Evolutionary conservation across 179 eudicot species (phyloP), one percentile per base, ranked within the genome.

Genomic region (Carnegiea gigantea): DNA sequence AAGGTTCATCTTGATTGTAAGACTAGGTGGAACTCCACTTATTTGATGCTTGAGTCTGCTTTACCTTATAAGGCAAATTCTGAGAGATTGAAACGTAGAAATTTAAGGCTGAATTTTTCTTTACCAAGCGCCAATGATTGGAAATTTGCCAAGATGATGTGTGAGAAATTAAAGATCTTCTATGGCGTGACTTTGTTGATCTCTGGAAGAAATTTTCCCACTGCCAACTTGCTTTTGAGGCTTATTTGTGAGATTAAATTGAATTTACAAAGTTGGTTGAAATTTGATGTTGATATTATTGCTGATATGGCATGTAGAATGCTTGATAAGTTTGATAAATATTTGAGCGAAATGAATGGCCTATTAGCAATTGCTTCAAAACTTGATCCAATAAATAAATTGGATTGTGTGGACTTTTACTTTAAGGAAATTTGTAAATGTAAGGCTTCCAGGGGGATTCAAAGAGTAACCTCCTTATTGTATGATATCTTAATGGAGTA

Each of bases 31-130:
- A n/a, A n/a, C n/a, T 36, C 70, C 17, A 13, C 46, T 49, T 83
- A 57, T 75, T n/a, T n/a, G n/a, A n/a, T n/a, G n/a, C n/a, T n/a
- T n/a, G n/a, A n/a, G n/a, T n/a, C n/a, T n/a, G n/a, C n/a, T n/a
- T n/a, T n/a, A n/a, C n/a, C n/a, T n/a, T n/a, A n/a, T n/a, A n/a
- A n/a, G n/a, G n/a, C n/a, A n/a, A n/a, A n/a, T n/a, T n/a, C n/a
- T n/a, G n/a, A n/a, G n/a, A n/a, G n/a, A n/a, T n/a, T n/a, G n/a
- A 79, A 57, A 67, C n/a, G n/a, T n/a, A 72, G 48, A 40, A 67
- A 80, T 14, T 84, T 77, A n/a, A 18, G 23, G 44, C 13, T 65
- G 70, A 65, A 26, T n/a, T n/a, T n/a, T n/a, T n/a, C n/a, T n/a
- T n/a, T n/a, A n/a, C n/a, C n/a, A n/a, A n/a, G n/a, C n/a, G 7